Base-by-base conservation (phyloP, 768 basidiomycete species). In the Xerocomellus chrysenteron region DNA sequence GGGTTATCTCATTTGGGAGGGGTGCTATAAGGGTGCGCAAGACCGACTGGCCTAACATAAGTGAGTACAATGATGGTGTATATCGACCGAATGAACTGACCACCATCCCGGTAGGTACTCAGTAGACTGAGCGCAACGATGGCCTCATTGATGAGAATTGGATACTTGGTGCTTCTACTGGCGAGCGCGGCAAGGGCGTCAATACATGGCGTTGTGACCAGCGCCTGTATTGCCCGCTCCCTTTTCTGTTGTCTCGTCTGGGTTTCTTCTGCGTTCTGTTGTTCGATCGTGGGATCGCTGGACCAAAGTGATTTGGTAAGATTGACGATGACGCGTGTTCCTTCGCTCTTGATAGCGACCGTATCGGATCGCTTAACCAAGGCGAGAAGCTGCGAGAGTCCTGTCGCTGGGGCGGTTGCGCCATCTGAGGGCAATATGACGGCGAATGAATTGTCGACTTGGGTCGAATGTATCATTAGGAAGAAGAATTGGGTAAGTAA, bases 141-240 rank as follows among this genome's bases (percentile, higher is more conserved):
- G 2, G 88, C 91, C 70, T 98, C 96, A 62, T 94, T 96, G 52
- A 97, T 82, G 33, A 98, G 78, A 40, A 93, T 77, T 2, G 91
- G 88, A 67, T 92, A 93, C 67, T 86, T 88, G 59, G 80, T 83
- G 66, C 91, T 92, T 58, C 87, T 80, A 26, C 83, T 82, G 17
- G 95, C 77, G 54, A 97, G 82, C 53, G 80, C 83, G 1, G 85
- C 81, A 33, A 98, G 77, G 28, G 84, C 81, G 4, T 78, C 77
- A 0, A 83, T 81, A 55, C 82, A 83, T 17, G 83, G 78, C n/a
- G 74, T 67, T 14, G 77, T 83, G 33, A 80, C 73, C 19, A 90
- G 68, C 2, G 73, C 67, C 50, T 76, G 73, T 54, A 87, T 80
- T 21, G 86, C 84, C 32, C 74, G 74, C 52, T 82, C 76, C 61